Conservation (phyloP, 176 grass and related monocot species). For the Oryza meyeriana region DNA sequence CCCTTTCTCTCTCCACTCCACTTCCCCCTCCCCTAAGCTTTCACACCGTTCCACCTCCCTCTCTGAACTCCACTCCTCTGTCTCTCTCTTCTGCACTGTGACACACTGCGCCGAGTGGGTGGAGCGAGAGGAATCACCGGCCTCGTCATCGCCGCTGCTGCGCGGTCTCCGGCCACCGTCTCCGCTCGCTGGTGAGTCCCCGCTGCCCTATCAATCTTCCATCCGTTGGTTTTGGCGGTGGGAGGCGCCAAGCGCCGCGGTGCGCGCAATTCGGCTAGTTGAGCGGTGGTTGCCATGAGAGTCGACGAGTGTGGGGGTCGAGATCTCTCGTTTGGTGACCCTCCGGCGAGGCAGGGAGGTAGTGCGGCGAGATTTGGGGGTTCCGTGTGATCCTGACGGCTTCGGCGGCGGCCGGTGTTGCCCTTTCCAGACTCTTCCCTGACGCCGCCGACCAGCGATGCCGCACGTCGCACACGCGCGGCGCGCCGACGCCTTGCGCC, state of each 20-base stretch:
- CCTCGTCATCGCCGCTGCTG: too few relatives aligned
- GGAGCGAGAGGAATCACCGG: neutral
- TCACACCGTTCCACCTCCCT: neutral
- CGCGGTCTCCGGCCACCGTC: neutral
- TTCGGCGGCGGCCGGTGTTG: neutral
- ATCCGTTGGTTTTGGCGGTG: neutral
- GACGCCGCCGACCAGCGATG: too few relatives aligned
- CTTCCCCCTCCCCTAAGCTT: neutral
- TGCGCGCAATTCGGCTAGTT: neutral
- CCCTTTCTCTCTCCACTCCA: neutral
- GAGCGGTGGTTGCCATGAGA: neutral
- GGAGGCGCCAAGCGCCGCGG: neutral
- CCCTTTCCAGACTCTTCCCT: too few relatives aligned
- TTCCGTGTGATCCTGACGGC: conserved; percentile 7
- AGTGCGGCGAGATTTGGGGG: neutral
- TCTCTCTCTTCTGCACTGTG: conserved; percentile 13
- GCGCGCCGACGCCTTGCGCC: too few relatives aligned
- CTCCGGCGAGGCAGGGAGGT: neutral
- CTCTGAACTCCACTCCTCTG: neutral
- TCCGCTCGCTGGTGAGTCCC: conserved; percentile 28
- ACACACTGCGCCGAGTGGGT: conserved; percentile 22
- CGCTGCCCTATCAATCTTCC: neutral
- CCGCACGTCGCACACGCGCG: too few relatives aligned
- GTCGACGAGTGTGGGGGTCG: neutral
- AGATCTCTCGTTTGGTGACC: conserved; percentile 29